Percentiles rank a stretch among this genome's conserved stretches.
Evolutionary conservation across 75 land plant species (phyloP).

Genomic region (Larix kaempferi): DNA sequence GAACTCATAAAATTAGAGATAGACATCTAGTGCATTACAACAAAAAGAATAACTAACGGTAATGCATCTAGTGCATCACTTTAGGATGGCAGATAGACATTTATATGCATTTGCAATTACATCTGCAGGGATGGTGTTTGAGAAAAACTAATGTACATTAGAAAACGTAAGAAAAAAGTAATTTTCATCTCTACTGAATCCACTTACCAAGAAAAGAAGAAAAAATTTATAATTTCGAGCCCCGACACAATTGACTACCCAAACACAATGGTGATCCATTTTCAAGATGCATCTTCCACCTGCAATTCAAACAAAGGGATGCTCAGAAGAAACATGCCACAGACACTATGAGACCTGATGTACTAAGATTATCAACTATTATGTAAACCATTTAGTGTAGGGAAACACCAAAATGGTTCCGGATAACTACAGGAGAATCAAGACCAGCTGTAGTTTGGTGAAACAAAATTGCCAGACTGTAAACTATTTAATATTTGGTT

Average conservation of each 20-base stretch:
- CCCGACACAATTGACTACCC: conserved; percentile 93
- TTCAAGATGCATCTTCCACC: conserved; percentile 87
- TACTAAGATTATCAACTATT: background rate
- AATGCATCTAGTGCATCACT: background rate
- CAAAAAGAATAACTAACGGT: background rate
- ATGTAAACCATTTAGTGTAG: background rate
- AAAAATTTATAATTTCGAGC: conserved; percentile 84
- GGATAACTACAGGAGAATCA: background rate
- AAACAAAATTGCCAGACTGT: background rate
- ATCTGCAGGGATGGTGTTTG: background rate
- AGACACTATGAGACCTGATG: background rate
- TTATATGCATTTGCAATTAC: background rate
- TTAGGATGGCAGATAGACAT: background rate
- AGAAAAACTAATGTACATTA: background rate
- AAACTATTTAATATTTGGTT: background rate
- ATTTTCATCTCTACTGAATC: conserved; percentile 2
- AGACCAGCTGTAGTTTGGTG: background rate
- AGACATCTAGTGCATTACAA: background rate
- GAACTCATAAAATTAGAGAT: too few species aligned
- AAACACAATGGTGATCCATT: conserved; percentile 93
- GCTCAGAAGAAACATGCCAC: background rate
- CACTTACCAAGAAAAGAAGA: conserved; percentile 78
- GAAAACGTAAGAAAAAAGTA: background rate
- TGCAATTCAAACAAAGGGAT: conserved; percentile 17
- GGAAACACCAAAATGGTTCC: background rate